Conservation (phyloP, 106 monocot species). For the Platanthera zijinensis region DNA sequence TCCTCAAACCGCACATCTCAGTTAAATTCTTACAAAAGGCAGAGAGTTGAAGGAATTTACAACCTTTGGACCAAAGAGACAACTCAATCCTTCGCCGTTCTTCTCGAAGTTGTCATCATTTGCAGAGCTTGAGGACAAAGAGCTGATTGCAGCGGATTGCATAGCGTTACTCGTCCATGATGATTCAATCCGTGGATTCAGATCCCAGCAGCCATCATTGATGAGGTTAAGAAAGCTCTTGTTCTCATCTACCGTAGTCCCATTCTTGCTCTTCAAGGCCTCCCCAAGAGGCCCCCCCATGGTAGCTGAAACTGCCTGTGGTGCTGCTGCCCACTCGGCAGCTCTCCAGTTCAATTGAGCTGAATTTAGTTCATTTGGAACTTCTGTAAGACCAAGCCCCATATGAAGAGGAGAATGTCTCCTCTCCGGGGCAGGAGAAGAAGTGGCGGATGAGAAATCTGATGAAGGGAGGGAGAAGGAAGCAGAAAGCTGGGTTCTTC, state of each 20-base stretch:
- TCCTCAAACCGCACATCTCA: not conserved
- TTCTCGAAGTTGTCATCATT: conserved; percentile 31
- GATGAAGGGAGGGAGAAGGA: conserved; percentile 34
- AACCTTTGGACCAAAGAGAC: conserved; percentile 17
- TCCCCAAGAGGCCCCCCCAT: conserved; percentile 76
- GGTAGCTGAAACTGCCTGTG: not conserved
- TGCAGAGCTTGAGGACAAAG: conserved; percentile 34
- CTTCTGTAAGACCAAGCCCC: conserved; percentile 21
- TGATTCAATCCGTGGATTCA: conserved; percentile 16
- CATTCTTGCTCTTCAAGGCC: conserved; percentile 45
- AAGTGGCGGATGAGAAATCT: conserved; percentile 35
- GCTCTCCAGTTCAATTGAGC: conserved; percentile 28
- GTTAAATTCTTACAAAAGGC: conserved; percentile 2
- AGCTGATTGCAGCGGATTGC: conserved; percentile 30
- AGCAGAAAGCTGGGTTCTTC: conserved; percentile 37
- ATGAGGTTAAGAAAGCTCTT: conserved; percentile 26
- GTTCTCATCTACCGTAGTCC: conserved; percentile 16
- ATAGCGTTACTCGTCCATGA: conserved; percentile 40
- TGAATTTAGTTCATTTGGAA: conserved; percentile 10
- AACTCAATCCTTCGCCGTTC: conserved; percentile 4
- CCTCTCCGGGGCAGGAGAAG: conserved; percentile 21
- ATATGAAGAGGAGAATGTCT: conserved; percentile 25
- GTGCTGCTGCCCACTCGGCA: conserved; percentile 37
- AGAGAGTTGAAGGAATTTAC: conserved; percentile 20
- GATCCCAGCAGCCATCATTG: conserved; percentile 37